Evolutionary conservation across 2,329 filamentous ascomycete species (phyloP).

Genomic region (Chaetothyriales sp.): DNA sequence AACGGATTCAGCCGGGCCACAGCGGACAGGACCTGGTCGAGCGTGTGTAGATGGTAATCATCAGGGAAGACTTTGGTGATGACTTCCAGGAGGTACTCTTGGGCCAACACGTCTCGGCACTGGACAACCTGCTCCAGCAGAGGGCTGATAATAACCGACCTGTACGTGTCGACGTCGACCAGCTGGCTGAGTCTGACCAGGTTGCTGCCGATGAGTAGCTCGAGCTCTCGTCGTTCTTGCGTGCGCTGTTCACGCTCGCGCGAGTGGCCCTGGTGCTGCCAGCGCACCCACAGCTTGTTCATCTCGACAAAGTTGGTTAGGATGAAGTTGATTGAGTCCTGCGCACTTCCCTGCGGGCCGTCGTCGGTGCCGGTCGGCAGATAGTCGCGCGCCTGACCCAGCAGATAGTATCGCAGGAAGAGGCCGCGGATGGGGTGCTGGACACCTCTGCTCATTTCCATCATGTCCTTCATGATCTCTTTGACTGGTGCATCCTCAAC

Average conservation of each 20-base stretch:
- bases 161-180: slow-evolving; percentile 89
- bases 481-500: slow-evolving; percentile 97
- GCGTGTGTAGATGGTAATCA: slow-evolving; percentile 91
- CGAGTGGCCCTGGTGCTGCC: slow-evolving; percentile 95
- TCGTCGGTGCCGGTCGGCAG: slow-evolving; percentile 70
- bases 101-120: slow-evolving; percentile 87
- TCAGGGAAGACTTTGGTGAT: slow-evolving; percentile 98
- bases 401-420: slow-evolving; percentile 91
- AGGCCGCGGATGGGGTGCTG: slow-evolving; percentile 92
- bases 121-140: slow-evolving; percentile 94
- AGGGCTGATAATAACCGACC: slow-evolving; percentile 72
- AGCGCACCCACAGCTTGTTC: slow-evolving; percentile 97
- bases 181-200: slow-evolving; percentile 87
- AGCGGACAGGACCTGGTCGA: slow-evolving; percentile 86
- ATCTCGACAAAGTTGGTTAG: slow-evolving; percentile 99
- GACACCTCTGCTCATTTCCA: slow-evolving; percentile 98
- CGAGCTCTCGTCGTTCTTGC: slow-evolving; percentile 85
- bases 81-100: slow-evolving; percentile 94
- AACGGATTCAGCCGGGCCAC: slow-evolving; percentile 88
- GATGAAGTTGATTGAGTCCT: slow-evolving; percentile 96
- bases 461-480: slow-evolving; percentile 99
- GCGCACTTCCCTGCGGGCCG: slow-evolving; percentile 84
- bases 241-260: slow-evolving; percentile 85
- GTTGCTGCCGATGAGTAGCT: slow-evolving; percentile 91
- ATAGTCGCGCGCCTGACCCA: slow-evolving; percentile 81